Conservation (phyloP, 768 basidiomycete species). For the Lentinula boryana region DNA sequence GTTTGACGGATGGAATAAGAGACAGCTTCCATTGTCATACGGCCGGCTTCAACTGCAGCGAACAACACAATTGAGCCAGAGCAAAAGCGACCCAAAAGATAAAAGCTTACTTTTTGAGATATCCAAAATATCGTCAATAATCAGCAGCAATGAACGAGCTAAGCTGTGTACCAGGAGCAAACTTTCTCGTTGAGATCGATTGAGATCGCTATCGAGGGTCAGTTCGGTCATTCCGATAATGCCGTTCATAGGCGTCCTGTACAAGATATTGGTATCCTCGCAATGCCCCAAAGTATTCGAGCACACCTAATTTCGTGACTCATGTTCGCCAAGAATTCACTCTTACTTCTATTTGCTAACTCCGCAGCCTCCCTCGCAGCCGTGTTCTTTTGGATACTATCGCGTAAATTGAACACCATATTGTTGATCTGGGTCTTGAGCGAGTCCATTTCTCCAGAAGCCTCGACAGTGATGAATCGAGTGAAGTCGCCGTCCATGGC, state of each 20-base stretch:
- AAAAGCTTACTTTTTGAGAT: slow-evolving; percentile 90
- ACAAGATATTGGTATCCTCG: not conserved
- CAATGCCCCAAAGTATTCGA: slow-evolving; percentile 12
- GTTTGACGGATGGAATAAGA: slow-evolving; percentile 96
- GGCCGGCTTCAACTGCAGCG: slow-evolving; percentile 85
- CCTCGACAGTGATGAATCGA: slow-evolving; percentile 98
- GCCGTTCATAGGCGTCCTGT: slow-evolving; percentile 99
- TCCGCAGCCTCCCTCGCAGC: slow-evolving; percentile 96
- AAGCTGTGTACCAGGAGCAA: slow-evolving; percentile 92
- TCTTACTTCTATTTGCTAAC: slow-evolving; percentile 94
- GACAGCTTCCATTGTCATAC: slow-evolving; percentile 99
- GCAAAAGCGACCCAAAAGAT: not conserved
- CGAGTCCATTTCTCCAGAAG: slow-evolving; percentile 98
- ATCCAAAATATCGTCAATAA: slow-evolving; percentile 99
- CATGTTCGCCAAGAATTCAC: slow-evolving; percentile 99
- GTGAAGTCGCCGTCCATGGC: slow-evolving; percentile 99
- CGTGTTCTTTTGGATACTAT: slow-evolving; percentile 98
- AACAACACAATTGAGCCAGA: slow-evolving; percentile 12
- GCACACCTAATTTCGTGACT: slow-evolving; percentile 88
- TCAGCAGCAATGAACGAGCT: slow-evolving; percentile 86
- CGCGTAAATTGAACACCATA: slow-evolving; percentile 97
- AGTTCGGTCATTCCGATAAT: slow-evolving; percentile 99
- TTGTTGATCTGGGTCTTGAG: slow-evolving; percentile 98
- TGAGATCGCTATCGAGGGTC: slow-evolving; percentile 93
- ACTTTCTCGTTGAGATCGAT: slow-evolving; percentile 91